Evolutionary conservation across 2,329 filamentous ascomycete genomes (phyloP).

Genomic region (Microsporum canis): DNA sequence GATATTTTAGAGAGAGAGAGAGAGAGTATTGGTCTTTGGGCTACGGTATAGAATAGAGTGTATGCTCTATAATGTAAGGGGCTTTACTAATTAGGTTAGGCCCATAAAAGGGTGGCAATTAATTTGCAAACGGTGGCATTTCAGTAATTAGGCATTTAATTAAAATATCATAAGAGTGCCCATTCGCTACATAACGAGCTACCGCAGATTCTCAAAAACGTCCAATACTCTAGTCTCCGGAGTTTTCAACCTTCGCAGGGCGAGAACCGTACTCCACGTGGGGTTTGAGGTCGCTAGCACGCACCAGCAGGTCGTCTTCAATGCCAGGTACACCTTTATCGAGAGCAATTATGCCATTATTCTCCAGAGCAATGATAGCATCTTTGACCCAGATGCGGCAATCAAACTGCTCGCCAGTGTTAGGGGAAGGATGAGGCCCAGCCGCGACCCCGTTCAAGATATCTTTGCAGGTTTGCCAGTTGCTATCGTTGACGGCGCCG

Average conservation of each 20-base stretch:
- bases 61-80: too few relatives aligned
- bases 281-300: background rate
- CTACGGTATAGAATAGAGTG: too few relatives aligned
- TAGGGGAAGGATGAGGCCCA: constrained; percentile 1
- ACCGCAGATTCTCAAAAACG: too few relatives aligned
- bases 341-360: constrained; percentile 7
- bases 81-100: too few relatives aligned
- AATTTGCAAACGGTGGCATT: too few relatives aligned
- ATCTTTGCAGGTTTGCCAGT: constrained; percentile 1
- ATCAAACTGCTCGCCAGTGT: constrained; percentile 7
- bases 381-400: constrained; percentile 7
- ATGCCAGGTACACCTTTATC: background rate
- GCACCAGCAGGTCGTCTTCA: background rate
- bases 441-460: background rate
- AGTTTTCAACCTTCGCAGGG: background rate
- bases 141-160: too few relatives aligned
- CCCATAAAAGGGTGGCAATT: too few relatives aligned
- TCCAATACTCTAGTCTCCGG: too few relatives aligned
- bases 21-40: too few relatives aligned
- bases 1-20: too few relatives aligned
- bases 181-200: too few relatives aligned
- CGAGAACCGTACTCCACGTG: background rate
- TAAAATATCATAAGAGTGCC: too few relatives aligned
- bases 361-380: constrained; percentile 4
- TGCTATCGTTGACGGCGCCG: background rate